Evolutionary conservation across 1,139 yeast species (phyloP).

Genomic region (Meyerozyma guilliermondii): DNA sequence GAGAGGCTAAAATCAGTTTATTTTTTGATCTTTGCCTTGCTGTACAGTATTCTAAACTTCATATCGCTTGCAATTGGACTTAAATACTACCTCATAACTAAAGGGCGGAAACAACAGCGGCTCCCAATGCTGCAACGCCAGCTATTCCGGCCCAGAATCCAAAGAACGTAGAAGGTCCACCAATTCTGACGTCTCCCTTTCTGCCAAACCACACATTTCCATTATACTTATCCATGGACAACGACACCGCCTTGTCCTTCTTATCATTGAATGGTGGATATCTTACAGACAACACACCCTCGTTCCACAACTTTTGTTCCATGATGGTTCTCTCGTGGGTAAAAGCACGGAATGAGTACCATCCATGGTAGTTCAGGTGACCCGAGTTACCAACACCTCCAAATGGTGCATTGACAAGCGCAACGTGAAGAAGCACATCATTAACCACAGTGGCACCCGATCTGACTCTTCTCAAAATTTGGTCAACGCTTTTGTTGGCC

Average conservation of each 20-base stretch:
- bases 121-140: slow-evolving; percentile 23
- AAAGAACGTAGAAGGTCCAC: slow-evolving; percentile 33
- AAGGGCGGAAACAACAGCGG: background rate
- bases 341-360: slow-evolving; percentile 64
- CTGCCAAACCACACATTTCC: slow-evolving; percentile 34
- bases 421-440: slow-evolving; percentile 72
- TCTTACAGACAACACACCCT: slow-evolving; percentile 50
- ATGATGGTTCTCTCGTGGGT: slow-evolving; percentile 71
- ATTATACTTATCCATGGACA: slow-evolving; percentile 23
- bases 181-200: slow-evolving; percentile 27
- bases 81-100: background rate
- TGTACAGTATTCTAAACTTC: no score
- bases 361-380: slow-evolving; percentile 76
- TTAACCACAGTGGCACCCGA: slow-evolving; percentile 75
- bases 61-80: background rate
- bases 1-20: no score
- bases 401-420: slow-evolving; percentile 70
- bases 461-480: slow-evolving; percentile 50
- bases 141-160: slow-evolving; percentile 28
- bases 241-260: slow-evolving; percentile 26
- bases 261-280: slow-evolving; percentile 59
- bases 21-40: no score
- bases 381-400: slow-evolving; percentile 93
- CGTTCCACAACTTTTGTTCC: slow-evolving; percentile 66
- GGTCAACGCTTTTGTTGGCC: slow-evolving; percentile 45